These are phyloP conservation scores for Aspergillus thermomutatus DNA, from an alignment of 2,329 filamentous ascomycete species.

Conservation along the genomic window DNA sequence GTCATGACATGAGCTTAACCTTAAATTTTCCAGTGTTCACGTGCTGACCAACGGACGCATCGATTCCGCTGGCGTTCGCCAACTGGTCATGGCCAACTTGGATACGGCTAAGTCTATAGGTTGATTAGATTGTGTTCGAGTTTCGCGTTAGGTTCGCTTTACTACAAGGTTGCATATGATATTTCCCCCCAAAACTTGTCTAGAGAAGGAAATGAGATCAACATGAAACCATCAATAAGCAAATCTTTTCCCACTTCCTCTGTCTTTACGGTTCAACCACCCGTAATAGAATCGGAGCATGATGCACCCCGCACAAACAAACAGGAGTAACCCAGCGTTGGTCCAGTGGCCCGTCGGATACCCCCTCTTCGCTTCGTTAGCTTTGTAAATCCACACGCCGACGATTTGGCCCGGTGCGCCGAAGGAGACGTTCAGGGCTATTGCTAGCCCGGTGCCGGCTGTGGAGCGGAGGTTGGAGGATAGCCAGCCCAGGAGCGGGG, in stretches of 20 bases:
- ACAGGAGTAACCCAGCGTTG: conserved; percentile 59
- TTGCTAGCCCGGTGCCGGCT: conserved; percentile 63
- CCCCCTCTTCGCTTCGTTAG: conserved; percentile 55
- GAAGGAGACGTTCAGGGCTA: conserved; percentile 67
- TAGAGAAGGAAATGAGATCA: neutral
- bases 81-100: neutral
- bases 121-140: neutral
- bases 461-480: conserved; percentile 66
- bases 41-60: conserved; percentile 11
- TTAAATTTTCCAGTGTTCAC: conserved; percentile 18
- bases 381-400: conserved; percentile 71
- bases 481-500: conserved; percentile 68
- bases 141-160: neutral
- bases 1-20: conserved; percentile 19
- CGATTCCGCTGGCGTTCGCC: neutral
- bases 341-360: conserved; percentile 70
- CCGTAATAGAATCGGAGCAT: conserved; percentile 57
- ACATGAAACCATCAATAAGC: conserved; percentile 21
- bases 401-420: conserved; percentile 69
- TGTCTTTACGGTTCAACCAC: conserved; percentile 37
- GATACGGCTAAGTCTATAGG: neutral
- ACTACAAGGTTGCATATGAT: neutral
- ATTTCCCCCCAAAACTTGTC: neutral
- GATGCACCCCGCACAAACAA: conserved; percentile 55
- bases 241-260: conserved; percentile 19